These are phyloP conservation scores for Pyrenochaeta sp. DNA, from an alignment of 2,329 filamentous ascomycete genomes.

Conservation along the genomic window DNA sequence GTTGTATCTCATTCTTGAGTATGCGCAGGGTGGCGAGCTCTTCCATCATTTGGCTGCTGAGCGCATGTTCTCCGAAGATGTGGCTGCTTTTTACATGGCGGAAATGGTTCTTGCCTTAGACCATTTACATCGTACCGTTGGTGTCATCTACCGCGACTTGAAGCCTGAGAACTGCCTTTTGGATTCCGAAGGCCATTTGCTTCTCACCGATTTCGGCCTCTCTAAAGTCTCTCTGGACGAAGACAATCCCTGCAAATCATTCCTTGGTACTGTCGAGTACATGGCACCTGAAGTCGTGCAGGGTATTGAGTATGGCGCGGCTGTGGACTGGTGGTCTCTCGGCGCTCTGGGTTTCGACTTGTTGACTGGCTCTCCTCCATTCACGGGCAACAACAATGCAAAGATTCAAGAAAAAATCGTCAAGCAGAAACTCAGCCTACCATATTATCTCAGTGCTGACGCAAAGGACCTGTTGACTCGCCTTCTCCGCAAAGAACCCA, in stretches of 20 bases:
- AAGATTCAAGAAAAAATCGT: slow-evolving; percentile 97
- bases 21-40: slow-evolving; percentile 94
- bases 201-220: slow-evolving; percentile 95
- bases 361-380: slow-evolving; percentile 90
- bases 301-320: slow-evolving; percentile 88
- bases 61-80: slow-evolving; percentile 91
- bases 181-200: slow-evolving; percentile 87
- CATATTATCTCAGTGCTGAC: slow-evolving; percentile 89
- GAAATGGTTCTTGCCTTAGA: slow-evolving; percentile 95
- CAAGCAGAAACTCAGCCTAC: slow-evolving; percentile 86
- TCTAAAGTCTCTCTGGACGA: slow-evolving; percentile 90
- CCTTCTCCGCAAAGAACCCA: slow-evolving; percentile 88
- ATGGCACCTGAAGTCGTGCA: slow-evolving; percentile 97
- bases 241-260: slow-evolving; percentile 79
- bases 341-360: slow-evolving; percentile 92
- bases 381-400: slow-evolving; percentile 87
- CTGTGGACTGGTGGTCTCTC: slow-evolving; percentile 98
- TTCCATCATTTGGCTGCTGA: slow-evolving; percentile 95
- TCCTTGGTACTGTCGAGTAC: slow-evolving; percentile 95
- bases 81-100: slow-evolving; percentile 96
- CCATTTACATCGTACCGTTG: slow-evolving; percentile 89
- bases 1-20: slow-evolving; percentile 96
- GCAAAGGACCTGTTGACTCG: slow-evolving; percentile 93
- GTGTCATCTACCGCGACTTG: slow-evolving; percentile 94
- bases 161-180: slow-evolving; percentile 98